Evolutionary conservation across 768 basidiomycete species (phyloP).

Genomic region (Phlegmacium glaucopus): DNA sequence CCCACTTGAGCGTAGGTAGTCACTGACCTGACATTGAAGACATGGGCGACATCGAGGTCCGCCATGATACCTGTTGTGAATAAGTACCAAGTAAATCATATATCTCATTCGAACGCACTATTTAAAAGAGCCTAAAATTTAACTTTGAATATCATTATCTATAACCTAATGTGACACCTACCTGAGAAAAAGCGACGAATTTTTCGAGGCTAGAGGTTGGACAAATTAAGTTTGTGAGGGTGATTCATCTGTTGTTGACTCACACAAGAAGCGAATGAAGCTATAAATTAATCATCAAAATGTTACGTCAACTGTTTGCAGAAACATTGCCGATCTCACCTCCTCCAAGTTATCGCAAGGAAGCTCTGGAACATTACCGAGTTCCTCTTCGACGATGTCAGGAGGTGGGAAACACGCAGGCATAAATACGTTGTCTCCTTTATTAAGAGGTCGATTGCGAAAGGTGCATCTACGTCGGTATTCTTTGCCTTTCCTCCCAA

Average conservation of each 20-base stretch:
- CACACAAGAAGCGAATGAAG: conserved; percentile 61
- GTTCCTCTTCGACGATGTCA: conserved; percentile 19
- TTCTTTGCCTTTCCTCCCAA: conserved; percentile 41
- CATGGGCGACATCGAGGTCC: conserved; percentile 44
- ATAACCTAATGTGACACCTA: conserved; percentile 12
- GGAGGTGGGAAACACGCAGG: conserved; percentile 48
- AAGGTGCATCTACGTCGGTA: conserved; percentile 48
- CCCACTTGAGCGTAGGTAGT: background rate
- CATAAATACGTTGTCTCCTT: conserved; percentile 35
- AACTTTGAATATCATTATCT: background rate
- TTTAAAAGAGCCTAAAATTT: conserved; percentile 20
- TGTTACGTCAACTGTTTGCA: background rate
- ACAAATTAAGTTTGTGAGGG: background rate
- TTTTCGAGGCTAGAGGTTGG: conserved; percentile 37
- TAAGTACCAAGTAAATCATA: background rate
- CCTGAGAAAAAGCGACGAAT: conserved; percentile 40
- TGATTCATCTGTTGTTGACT: conserved; percentile 14
- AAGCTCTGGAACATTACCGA: conserved; percentile 25
- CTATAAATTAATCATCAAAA: conserved; percentile 21
- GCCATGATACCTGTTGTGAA: conserved; percentile 42
- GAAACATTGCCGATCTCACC: conserved; percentile 26
- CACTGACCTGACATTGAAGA: conserved; percentile 42
- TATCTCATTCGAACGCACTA: conserved; percentile 8
- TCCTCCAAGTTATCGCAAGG: conserved; percentile 46
- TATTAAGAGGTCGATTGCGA: conserved; percentile 34